Evolutionary conservation across 2,329 filamentous ascomycete species (phyloP).

Genomic region (Pestalotiopsis sp.): DNA sequence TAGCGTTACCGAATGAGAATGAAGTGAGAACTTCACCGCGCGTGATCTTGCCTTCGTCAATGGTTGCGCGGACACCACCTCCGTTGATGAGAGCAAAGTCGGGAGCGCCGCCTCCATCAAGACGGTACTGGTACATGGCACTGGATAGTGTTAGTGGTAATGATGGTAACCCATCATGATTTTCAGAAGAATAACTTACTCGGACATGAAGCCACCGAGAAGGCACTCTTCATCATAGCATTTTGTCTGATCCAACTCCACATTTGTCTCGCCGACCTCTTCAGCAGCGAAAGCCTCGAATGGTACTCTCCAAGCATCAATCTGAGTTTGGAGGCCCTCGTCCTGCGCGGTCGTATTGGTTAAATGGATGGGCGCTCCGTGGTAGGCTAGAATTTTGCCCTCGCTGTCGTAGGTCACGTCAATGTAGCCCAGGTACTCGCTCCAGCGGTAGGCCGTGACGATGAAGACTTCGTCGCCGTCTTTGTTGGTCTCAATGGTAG

Average conservation of each 20-base stretch:
- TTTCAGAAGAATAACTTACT: slow-evolving; percentile 33
- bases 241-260: slow-evolving; percentile 59
- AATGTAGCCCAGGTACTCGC: slow-evolving; percentile 69
- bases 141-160: slow-evolving; percentile 30
- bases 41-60: slow-evolving; percentile 62
- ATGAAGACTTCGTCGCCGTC: slow-evolving; percentile 70
- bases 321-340: slow-evolving; percentile 55
- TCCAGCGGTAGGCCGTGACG: slow-evolving; percentile 70
- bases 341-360: slow-evolving; percentile 64
- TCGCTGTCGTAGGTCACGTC: slow-evolving; percentile 64
- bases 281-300: slow-evolving; percentile 63
- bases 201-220: slow-evolving; percentile 56
- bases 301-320: slow-evolving; percentile 60
- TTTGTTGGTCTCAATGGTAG: slow-evolving; percentile 62
- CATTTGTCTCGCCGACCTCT: slow-evolving; percentile 56
- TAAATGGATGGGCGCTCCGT: slow-evolving; percentile 65
- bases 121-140: slow-evolving; percentile 64
- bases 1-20: slow-evolving; percentile 68
- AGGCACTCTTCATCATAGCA: slow-evolving; percentile 63
- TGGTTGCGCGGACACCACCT: slow-evolving; percentile 65
- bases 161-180: not conserved
- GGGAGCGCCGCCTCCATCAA: slow-evolving; percentile 46
- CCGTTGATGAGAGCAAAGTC: slow-evolving; percentile 66
- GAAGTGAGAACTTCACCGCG: slow-evolving; percentile 65
- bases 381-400: slow-evolving; percentile 64